phyloP scores from a whole-genome alignment of 2,329 filamentous ascomycete genomes.

The Monilinia fructicola region DNA sequence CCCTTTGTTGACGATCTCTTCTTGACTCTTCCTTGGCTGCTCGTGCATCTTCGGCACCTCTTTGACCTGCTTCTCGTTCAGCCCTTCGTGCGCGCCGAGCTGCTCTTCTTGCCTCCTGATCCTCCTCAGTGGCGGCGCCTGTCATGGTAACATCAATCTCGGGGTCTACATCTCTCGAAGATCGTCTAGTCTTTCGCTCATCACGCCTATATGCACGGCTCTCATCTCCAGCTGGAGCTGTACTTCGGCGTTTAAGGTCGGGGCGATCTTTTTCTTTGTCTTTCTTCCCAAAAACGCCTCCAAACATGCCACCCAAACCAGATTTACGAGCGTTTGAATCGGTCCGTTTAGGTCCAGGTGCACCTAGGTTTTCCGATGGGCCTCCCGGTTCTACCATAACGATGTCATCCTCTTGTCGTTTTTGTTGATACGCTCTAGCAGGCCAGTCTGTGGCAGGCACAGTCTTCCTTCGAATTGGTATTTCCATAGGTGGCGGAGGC shows the following conservation, averaged over 20 bases:
- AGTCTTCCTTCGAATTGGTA: slow-evolving; percentile 34
- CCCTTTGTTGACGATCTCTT: slow-evolving; percentile 54
- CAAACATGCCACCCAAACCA: slow-evolving; percentile 61
- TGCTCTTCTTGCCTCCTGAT: slow-evolving; percentile 61
- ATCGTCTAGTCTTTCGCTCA: slow-evolving; percentile 43
- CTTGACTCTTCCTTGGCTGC: slow-evolving; percentile 57
- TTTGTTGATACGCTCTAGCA: slow-evolving; percentile 57
- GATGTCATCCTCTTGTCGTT: slow-evolving; percentile 63
- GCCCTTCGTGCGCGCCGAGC: slow-evolving; percentile 60
- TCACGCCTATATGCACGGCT: slow-evolving; percentile 39
- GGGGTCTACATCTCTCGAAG: slow-evolving; percentile 47
- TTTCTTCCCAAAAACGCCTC: slow-evolving; percentile 48
- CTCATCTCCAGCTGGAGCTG: slow-evolving; percentile 53
- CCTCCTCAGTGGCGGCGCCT: slow-evolving; percentile 52
- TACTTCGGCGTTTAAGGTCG: slow-evolving; percentile 52
- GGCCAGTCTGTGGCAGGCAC: slow-evolving; percentile 34
- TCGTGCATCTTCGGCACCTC: slow-evolving; percentile 53
- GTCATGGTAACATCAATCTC: slow-evolving; percentile 46
- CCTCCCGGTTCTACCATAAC: slow-evolving; percentile 56
- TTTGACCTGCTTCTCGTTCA: slow-evolving; percentile 52
- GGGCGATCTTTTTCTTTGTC: slow-evolving; percentile 42
- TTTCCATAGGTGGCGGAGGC: slow-evolving; percentile 35
- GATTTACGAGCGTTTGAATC: slow-evolving; percentile 62
- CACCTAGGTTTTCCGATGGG: slow-evolving; percentile 42
- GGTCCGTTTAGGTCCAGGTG: slow-evolving; percentile 52